Evolutionary conservation across 169 alveolate genomes (phyloP).

Genomic region (Cryptosporidium muris): DNA sequence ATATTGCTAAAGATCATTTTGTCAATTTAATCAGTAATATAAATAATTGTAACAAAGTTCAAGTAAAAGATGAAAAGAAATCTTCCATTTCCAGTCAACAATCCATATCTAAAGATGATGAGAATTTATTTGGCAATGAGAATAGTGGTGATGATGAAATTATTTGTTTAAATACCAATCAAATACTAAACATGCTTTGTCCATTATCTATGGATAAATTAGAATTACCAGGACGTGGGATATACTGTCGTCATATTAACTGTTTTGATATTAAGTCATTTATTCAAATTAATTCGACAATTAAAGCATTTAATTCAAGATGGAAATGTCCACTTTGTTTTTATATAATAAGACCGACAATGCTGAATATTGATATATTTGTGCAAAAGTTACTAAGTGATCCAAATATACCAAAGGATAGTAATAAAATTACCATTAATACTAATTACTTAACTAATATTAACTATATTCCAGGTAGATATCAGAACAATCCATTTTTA

Average conservation of each 20-base stretch:
- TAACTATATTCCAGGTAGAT: background rate
- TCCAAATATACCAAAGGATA: constrained; percentile 41
- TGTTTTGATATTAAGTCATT: constrained; percentile 89
- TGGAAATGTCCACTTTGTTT: constrained; percentile 93
- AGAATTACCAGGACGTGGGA: constrained; percentile 89
- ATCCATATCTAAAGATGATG: too few species aligned
- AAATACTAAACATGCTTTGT: constrained; percentile 49
- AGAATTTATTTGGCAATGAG: too few species aligned
- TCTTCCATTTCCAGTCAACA: background rate
- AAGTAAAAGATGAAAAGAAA: constrained; percentile 2
- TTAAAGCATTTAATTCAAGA: constrained; percentile 89
- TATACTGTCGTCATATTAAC: constrained; percentile 87
- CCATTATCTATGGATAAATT: constrained; percentile 77
- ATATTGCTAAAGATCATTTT: constrained; percentile 20
- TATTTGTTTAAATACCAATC: constrained; percentile 49
- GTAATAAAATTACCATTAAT: constrained; percentile 36
- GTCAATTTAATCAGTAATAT: constrained; percentile 25
- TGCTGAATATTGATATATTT: constrained; percentile 85
- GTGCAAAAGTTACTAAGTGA: constrained; percentile 78
- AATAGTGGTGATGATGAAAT: constrained; percentile 12
- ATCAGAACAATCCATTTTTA: too few species aligned
- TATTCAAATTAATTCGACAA: constrained; percentile 85
- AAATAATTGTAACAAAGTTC: background rate
- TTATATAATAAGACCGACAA: constrained; percentile 84
- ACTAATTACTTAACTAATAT: background rate